Conservation (phyloP, 1,139 yeast genomes). For the Candida sp. region DNA sequence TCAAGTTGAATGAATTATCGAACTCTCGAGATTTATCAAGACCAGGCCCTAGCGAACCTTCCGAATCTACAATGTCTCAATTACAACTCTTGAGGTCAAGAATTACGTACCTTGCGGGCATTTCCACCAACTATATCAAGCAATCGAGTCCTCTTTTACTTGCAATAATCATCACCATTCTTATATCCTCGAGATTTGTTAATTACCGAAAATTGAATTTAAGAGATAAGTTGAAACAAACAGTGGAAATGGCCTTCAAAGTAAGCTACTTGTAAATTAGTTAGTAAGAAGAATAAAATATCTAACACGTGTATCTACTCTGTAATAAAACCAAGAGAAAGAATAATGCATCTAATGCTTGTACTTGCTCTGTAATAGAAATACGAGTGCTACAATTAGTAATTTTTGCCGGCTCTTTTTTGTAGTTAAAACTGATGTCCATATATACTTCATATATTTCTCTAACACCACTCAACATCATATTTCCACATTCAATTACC, state of each 20-base stretch:
- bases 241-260: constrained; percentile 44
- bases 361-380: no score
- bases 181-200: constrained; percentile 20
- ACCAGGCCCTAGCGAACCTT: constrained; percentile 1
- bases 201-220: constrained; percentile 24
- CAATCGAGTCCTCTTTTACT: constrained; percentile 29
- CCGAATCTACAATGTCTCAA: not conserved
- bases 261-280: constrained; percentile 30
- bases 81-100: constrained; percentile 10
- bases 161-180: constrained; percentile 16
- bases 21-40: not conserved
- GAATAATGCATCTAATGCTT: no score
- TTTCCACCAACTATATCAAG: constrained; percentile 20
- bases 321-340: no score
- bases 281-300: no score
- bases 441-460: no score
- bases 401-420: no score
- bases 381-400: no score
- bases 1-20: constrained; percentile 2
- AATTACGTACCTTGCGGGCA: constrained; percentile 12
- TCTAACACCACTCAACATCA: no score
- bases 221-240: constrained; percentile 31
- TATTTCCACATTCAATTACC: no score
- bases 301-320: no score
- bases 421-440: not conserved